Conservation (phyloP, 2,329 filamentous ascomycete species). For the Coleophoma eucalyptorum region DNA sequence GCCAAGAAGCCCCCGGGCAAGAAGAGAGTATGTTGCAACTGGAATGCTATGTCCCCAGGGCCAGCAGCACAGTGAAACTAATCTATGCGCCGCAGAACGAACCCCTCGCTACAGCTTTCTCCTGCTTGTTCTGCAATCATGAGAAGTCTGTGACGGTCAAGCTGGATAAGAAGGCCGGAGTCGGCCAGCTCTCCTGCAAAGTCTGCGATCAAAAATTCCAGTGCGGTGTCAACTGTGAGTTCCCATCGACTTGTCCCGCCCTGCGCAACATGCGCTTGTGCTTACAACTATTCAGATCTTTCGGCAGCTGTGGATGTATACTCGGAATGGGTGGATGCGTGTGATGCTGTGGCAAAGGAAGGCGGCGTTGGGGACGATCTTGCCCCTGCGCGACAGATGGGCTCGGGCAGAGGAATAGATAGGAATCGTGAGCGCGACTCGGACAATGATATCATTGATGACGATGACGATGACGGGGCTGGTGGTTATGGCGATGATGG, state of each 20-base stretch:
- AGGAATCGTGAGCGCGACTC: slow-evolving; percentile 23
- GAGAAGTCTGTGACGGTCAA: slow-evolving; percentile 89
- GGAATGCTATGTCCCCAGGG: not conserved
- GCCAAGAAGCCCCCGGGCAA: slow-evolving; percentile 76
- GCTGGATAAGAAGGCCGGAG: slow-evolving; percentile 86
- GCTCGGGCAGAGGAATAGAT: slow-evolving; percentile 14
- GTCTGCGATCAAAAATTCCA: slow-evolving; percentile 93
- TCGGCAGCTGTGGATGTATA: slow-evolving; percentile 94
- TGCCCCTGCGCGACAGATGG: slow-evolving; percentile 16
- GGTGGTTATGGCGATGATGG: slow-evolving; percentile 49
- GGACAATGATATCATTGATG: slow-evolving; percentile 29
- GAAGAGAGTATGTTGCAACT: slow-evolving; percentile 61
- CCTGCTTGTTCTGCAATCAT: slow-evolving; percentile 97
- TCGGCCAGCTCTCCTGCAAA: slow-evolving; percentile 84
- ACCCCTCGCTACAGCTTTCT: slow-evolving; percentile 77
- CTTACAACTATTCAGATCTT: slow-evolving; percentile 55
- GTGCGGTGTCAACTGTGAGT: slow-evolving; percentile 84
- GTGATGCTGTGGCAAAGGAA: slow-evolving; percentile 67
- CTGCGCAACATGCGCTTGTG: not conserved
- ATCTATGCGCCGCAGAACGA: slow-evolving; percentile 48
- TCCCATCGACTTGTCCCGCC: too few species aligned
- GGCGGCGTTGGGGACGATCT: slow-evolving; percentile 31
- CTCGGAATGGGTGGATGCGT: slow-evolving; percentile 97
- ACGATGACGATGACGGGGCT: slow-evolving; percentile 47
- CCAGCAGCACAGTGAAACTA: slow-evolving; percentile 1